Base-by-base conservation (phyloP, 768 basidiomycete species). In the Termitomyces sp. region DNA sequence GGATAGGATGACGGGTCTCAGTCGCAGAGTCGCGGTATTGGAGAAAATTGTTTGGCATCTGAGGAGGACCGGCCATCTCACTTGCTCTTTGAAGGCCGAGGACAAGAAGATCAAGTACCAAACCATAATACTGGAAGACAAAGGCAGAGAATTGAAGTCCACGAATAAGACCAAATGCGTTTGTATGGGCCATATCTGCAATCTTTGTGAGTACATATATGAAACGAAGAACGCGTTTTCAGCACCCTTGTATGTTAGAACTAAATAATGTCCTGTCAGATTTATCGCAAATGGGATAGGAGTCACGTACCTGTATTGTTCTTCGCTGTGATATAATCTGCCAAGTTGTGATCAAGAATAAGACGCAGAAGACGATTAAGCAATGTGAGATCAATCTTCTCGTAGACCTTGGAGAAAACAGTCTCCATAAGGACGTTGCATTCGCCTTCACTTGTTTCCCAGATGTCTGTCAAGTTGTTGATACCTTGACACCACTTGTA, bases 401-500 rank as follows among this genome's bases (percentile, higher is more conserved):
- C 97, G 73, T 98, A 98, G 20, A 98, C 97, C 76, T 97, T 95
- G 36, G 93, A 95, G 43, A 97, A 82, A 6, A 96, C 94, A 0
- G 97, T 99, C 79, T 99, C 97, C 96, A 98, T 98, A 79, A 99
- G 82, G 48, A 98, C 97, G 68, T 94, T 91, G 75, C 95, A 98
- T 77, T 98, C 96, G 64, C 97, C 97, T 68, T 99, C 96, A 62
- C 87, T 85, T 0, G 96, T 98, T 77, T 98, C 97, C 97, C 97
- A 99, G 45, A 99, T 87, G 61, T 99, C 96, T 3, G 92, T 95
- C 72, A 98, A 74, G 74, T 99, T 99, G 78, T 98, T 98, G 81
- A 98, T 96, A 46, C 97, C 97, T 77, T 98, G 96, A 70, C 95
- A 96, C 96, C 96, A 98, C 83, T 98, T 98, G 80, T 98, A 98